A percentile compares a stretch with the other conserved stretches of the same genome.
These are phyloP conservation scores for Thraustochytrium sp. DNA, from an alignment of 352 stramenopile species.

Conservation along the genomic window DNA sequence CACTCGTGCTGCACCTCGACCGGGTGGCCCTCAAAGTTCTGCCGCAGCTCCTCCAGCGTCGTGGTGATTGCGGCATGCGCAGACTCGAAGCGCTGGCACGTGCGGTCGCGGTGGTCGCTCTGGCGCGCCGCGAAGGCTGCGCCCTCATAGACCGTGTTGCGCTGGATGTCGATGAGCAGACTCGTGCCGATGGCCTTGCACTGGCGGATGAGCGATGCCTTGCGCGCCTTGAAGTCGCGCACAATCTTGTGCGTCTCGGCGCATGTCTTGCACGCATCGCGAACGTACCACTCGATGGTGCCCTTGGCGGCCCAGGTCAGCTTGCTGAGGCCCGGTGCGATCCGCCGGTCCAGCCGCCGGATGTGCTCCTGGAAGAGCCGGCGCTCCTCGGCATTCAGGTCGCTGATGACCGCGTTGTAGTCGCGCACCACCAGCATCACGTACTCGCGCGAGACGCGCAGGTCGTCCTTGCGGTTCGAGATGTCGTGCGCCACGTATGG, in stretches of 20 bases:
- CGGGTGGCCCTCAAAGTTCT: conserved; percentile 77
- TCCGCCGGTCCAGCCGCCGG: conserved; percentile 80
- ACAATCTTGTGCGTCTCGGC: conserved; percentile 53
- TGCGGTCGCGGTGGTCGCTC: conserved; percentile 67
- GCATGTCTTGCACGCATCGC: conserved; percentile 69
- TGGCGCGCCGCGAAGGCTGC: conserved; percentile 84
- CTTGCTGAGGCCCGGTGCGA: conserved; percentile 82
- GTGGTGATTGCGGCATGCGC: conserved; percentile 73
- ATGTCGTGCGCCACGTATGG: conserved; percentile 90
- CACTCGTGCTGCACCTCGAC: conserved; percentile 83
- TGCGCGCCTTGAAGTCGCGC: conserved; percentile 50
- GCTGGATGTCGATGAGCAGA: conserved; percentile 84
- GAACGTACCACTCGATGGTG: conserved; percentile 84
- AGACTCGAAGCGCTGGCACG: conserved; percentile 50
- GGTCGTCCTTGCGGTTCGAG: conserved; percentile 79
- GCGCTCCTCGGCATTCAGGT: conserved; percentile 77
- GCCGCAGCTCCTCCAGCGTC: conserved; percentile 81
- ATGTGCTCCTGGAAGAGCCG: conserved; percentile 89
- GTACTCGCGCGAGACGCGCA: conserved; percentile 80
- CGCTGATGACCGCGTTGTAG: conserved; percentile 88
- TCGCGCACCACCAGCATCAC: conserved; percentile 88
- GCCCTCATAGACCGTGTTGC: conserved; percentile 85
- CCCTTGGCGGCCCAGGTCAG: conserved; percentile 74
- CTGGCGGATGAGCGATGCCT: conserved; percentile 49
- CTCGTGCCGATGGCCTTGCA: conserved; percentile 72